Conservation (phyloP, 2,329 filamentous ascomycete species). For the Orbilia javanica region DNA sequence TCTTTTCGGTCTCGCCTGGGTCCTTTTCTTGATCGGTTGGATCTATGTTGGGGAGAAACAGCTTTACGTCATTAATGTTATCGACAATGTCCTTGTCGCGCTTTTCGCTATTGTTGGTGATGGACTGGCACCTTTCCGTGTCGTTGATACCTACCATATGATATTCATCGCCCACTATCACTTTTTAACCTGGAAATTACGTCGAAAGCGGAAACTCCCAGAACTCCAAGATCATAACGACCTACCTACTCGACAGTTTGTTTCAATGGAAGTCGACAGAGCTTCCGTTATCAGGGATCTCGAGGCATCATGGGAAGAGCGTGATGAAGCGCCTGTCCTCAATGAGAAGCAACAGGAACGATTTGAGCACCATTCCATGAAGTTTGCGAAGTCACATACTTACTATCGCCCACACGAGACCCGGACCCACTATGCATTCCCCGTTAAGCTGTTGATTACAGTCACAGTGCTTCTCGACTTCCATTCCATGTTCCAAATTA, state of each 20-base stretch:
- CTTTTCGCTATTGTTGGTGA: constrained; percentile 79
- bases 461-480: constrained; percentile 83
- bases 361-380: constrained; percentile 81
- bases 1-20: constrained; percentile 86
- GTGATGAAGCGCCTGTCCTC: constrained; percentile 73
- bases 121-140: constrained; percentile 79
- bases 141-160: constrained; percentile 89
- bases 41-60: constrained; percentile 82
- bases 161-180: constrained; percentile 82
- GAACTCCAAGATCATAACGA: constrained; percentile 77
- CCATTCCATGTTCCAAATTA: constrained; percentile 83
- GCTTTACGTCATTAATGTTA: constrained; percentile 76
- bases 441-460: constrained; percentile 78
- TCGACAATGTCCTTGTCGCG: constrained; percentile 78
- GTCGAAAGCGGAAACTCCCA: constrained; percentile 74
- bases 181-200: constrained; percentile 74
- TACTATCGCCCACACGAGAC: constrained; percentile 94
- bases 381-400: constrained; percentile 84
- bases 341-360: constrained; percentile 75
- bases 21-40: constrained; percentile 91
- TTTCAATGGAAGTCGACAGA: constrained; percentile 67
- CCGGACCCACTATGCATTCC: constrained; percentile 82
- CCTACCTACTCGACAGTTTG: constrained; percentile 69
- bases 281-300: constrained; percentile 62
- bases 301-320: constrained; percentile 56